phyloP scores from a whole-genome alignment of 345 rosid genomes.

The Dipteronia sinensis region DNA sequence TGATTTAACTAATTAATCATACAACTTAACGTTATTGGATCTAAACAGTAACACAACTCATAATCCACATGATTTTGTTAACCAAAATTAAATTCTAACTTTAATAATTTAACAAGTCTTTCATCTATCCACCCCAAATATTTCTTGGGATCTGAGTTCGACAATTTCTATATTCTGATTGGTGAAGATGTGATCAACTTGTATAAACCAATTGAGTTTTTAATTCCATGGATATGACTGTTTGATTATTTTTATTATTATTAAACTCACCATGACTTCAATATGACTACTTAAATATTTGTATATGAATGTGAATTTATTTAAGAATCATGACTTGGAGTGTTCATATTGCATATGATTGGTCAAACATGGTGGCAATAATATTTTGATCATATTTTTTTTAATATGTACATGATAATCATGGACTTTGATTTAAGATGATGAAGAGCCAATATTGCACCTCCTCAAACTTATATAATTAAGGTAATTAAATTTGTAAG shows the following conservation, averaged over 20 bases:
- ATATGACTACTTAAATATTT: slow-evolving; percentile 22
- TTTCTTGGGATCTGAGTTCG: slow-evolving; percentile 34
- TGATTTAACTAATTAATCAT: no score
- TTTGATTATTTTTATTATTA: slow-evolving; percentile 22
- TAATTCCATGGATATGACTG: slow-evolving; percentile 13
- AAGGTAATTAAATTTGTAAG: no score
- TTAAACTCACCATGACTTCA: slow-evolving; percentile 35
- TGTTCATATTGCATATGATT: not conserved
- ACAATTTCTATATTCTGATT: slow-evolving; percentile 8
- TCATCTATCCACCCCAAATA: not conserved
- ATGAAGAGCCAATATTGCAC: no score
- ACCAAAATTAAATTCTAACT: not conserved
- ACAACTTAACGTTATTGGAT: no score
- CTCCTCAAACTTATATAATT: not conserved
- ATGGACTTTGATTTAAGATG: no score
- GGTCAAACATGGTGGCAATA: slow-evolving; percentile 11
- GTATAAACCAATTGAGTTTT: slow-evolving; percentile 34
- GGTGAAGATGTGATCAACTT: slow-evolving; percentile 19
- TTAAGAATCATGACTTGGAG: not conserved
- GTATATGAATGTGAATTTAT: slow-evolving; percentile 4
- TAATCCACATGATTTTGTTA: not conserved
- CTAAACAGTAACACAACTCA: no score
- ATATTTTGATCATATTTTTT: not conserved
- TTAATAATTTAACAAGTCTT: not conserved
- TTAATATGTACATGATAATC: no score